Evolutionary conservation across 2,329 filamentous ascomycete species (phyloP), one percentile per base, ranked within the genome.

Genomic region (Lachnellula cervina): DNA sequence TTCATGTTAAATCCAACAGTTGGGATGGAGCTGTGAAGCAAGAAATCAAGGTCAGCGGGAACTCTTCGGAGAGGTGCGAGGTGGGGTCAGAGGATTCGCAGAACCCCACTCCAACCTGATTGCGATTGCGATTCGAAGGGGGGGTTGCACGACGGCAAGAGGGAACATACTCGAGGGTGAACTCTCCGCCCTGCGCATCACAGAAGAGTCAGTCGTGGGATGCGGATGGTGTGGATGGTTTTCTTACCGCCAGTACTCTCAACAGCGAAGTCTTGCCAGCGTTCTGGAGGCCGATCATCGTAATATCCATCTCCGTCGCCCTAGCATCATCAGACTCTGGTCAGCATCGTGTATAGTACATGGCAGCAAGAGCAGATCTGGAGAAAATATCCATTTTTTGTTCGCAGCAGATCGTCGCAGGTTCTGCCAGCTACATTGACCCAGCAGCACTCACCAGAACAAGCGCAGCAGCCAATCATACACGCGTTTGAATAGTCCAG

Each of bases 1-100:
- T 97, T 97, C 86, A 97, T 96, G 74, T 97, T 99, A 80, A 97
- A 97, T 63, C 94, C 94, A 68, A 99, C 93, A 16, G 94, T 99
- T 59, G 94, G 94, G 72, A 97, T 97, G 64, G 93, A 96, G 79
- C 93, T 97, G 75, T 64, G 68, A 70, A 64, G 69, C 47, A 45
- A 38, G 25, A 54, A 32, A 49, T 64, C 63, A 66, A 64, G 61
- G 68, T 77, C 73, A 76, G 72, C 67, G 61, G 64, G 63, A 52
- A 45, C 38, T 54, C 52, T 32, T 59, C 40, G 48, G 37, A 37
- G 43, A 46, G 9, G 25, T 42, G 43, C 17, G 46, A 54, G 51
- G 51, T 51, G 44, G 48, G 55, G 47, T 17, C 11, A 23, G 4
- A 34, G 52, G 32, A 16, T 32, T 46, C 17, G 38, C 23, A 54